These are phyloP conservation scores for Theileria luwenshuni DNA, from an alignment of 169 alveolate species.

Conservation along the genomic window DNA sequence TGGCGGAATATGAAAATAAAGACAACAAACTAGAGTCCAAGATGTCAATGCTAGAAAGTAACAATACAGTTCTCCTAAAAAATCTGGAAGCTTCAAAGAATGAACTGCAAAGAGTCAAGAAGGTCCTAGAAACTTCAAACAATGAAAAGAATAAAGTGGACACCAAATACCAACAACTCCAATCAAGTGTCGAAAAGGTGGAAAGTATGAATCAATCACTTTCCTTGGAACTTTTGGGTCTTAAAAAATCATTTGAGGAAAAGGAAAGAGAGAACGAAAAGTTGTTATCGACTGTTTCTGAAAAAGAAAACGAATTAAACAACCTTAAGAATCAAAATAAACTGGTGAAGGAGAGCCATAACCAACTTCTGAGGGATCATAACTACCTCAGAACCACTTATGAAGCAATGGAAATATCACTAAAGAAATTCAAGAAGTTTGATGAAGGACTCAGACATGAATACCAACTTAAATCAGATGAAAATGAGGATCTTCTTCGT, in stretches of 20 bases:
- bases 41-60: constrained; percentile 15
- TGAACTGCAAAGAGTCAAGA: constrained; percentile 6
- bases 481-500: constrained; percentile 4
- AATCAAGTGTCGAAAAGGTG: constrained; percentile 32
- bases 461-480: constrained; percentile 1
- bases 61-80: constrained; percentile 19
- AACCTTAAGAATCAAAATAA: neutral
- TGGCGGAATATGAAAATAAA: constrained; percentile 1
- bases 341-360: neutral
- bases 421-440: constrained; percentile 2
- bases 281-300: constrained; percentile 2
- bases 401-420: constrained; percentile 16
- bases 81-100: constrained; percentile 24
- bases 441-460: constrained; percentile 5
- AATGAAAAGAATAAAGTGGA: constrained; percentile 28
- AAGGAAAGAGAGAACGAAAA: neutral
- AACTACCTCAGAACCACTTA: neutral
- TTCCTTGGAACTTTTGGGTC: constrained; percentile 8
- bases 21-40: constrained; percentile 14
- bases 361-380: neutral
- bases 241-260: constrained; percentile 5
- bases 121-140: constrained; percentile 1
- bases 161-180: constrained; percentile 23
- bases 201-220: constrained; percentile 23
- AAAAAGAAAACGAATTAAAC: constrained; percentile 28